Base-by-base conservation (phyloP, 306 rosid genomes). In the Cyclanthera cordifolia region DNA sequence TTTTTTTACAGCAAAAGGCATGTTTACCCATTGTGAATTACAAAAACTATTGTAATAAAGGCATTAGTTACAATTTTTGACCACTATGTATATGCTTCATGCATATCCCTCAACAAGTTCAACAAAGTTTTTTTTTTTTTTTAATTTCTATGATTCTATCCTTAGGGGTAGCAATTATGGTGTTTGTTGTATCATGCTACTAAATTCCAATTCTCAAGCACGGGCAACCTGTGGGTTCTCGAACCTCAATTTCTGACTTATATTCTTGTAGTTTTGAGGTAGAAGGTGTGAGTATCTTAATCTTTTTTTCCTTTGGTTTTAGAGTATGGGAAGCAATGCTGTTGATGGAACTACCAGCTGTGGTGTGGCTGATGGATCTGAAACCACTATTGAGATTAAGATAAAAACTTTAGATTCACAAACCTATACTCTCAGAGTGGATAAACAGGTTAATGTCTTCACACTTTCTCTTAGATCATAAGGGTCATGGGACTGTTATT, bases 361-460 rank as follows among this genome's bases (percentile, higher is more conserved):
- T 69, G 75, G 49, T 80, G 81, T 45, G 59, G 73, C 77, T 64
- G 96, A 69, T 79, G 82, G 79, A 74, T 77, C 91, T 76, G 96
- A 86, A 79, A 43, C 99, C 16, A 68, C 84, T 25, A 90, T 94
- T 64, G 96, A 94, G 86, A 94, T 94, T 69, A 94, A 94, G 79
- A 80, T 94, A 54, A 94, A 88, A 78, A 94, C 97, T 69, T 79
- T 94, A 87, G 97, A 94, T 78, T 86, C 96, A 71, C 96, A 88
- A 77, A 94, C 86, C 10, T 85, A 90, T 82, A 86, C 96, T 77
- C 84, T 94, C 72, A 86, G 82, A 85, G 99, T 94, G 79, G 99
- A 94, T 85, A 94, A 90, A 50, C 95, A 94, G 96, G 99, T 92
- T 49, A 60, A 66, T 52, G 46, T 73, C 73, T 70, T 30, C 68